Evolutionary conservation across 768 basidiomycete species (phyloP).

Genomic region (Phanerochaete sordida): DNA sequence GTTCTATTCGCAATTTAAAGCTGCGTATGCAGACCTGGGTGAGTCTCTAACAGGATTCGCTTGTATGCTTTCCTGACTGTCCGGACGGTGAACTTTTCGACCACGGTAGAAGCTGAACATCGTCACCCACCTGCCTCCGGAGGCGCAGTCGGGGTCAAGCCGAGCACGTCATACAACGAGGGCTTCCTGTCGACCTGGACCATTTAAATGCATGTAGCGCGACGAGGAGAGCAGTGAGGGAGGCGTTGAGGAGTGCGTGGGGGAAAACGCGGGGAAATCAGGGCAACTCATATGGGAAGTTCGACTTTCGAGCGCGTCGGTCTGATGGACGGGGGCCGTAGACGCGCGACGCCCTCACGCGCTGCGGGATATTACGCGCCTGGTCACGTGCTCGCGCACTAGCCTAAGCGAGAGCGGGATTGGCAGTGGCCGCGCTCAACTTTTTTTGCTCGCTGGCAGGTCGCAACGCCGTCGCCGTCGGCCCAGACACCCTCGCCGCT

Average conservation of each 20-base stretch:
- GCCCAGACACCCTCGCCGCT: background rate
- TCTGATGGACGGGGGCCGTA: background rate
- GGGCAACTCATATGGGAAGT: no score
- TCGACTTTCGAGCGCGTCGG: background rate
- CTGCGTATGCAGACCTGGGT: conserved; percentile 22
- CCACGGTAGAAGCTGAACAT: background rate
- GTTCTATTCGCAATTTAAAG: background rate
- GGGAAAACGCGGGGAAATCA: no score
- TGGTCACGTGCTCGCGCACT: conserved; percentile 3
- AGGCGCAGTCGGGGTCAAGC: conserved; percentile 21
- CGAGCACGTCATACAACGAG: conserved; percentile 27
- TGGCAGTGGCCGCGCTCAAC: background rate
- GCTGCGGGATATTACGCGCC: background rate
- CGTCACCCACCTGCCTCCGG: conserved; percentile 25
- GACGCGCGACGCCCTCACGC: no score
- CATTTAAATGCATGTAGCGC: background rate
- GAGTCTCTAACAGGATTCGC: conserved; percentile 25
- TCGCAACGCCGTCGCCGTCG: background rate
- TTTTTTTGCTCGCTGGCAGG: background rate
- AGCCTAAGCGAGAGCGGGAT: background rate
- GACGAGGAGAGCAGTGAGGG: background rate
- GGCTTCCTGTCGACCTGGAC: background rate
- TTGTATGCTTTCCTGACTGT: conserved; percentile 30
- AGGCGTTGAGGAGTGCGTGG: no score
- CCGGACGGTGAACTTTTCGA: background rate